These are phyloP conservation scores for Leccinum subgranulosum DNA, from an alignment of 768 basidiomycete species.

Conservation along the genomic window DNA sequence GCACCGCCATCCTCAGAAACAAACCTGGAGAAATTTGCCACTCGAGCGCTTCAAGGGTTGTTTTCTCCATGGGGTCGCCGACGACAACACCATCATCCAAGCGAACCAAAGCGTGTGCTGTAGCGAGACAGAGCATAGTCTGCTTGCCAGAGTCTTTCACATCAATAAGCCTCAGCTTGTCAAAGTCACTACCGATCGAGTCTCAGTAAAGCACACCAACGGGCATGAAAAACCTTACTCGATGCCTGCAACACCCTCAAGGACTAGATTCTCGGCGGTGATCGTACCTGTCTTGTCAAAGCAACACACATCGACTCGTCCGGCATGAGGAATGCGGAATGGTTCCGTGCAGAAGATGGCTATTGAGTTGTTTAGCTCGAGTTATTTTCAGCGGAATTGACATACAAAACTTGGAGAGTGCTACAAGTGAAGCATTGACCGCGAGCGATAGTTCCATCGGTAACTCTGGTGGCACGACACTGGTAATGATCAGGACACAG, in stretches of 20 bases:
- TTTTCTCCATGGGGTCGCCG: slow-evolving; percentile 99
- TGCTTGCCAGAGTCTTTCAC: slow-evolving; percentile 74
- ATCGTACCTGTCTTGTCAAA: slow-evolving; percentile 99
- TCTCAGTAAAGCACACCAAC: not conserved
- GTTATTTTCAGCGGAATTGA: slow-evolving; percentile 2
- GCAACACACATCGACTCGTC: slow-evolving; percentile 96
- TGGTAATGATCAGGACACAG: slow-evolving; percentile 94
- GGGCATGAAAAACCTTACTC: slow-evolving; percentile 54
- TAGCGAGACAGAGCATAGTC: slow-evolving; percentile 85
- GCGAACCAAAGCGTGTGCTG: slow-evolving; percentile 92
- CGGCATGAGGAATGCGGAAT: slow-evolving; percentile 95
- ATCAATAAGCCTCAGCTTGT: slow-evolving; percentile 67
- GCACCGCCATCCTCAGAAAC: slow-evolving; percentile 1
- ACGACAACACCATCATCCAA: slow-evolving; percentile 93
- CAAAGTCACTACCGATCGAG: slow-evolving; percentile 41
- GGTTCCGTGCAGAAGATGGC: slow-evolving; percentile 99
- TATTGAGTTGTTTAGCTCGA: slow-evolving; percentile 28
- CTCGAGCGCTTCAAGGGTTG: slow-evolving; percentile 84
- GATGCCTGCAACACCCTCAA: slow-evolving; percentile 91
- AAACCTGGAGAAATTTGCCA: slow-evolving; percentile 78
- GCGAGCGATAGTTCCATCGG: slow-evolving; percentile 98
- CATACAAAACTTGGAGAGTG: slow-evolving; percentile 88
- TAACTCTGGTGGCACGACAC: slow-evolving; percentile 95
- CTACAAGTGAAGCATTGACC: slow-evolving; percentile 92
- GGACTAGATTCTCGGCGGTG: slow-evolving; percentile 90